Percentiles rank a stretch among this genome's conserved stretches.
Evolutionary conservation across 1,284 basidiomycete genomes (phyloP).

Genomic region (Boletus hoseneyae): DNA sequence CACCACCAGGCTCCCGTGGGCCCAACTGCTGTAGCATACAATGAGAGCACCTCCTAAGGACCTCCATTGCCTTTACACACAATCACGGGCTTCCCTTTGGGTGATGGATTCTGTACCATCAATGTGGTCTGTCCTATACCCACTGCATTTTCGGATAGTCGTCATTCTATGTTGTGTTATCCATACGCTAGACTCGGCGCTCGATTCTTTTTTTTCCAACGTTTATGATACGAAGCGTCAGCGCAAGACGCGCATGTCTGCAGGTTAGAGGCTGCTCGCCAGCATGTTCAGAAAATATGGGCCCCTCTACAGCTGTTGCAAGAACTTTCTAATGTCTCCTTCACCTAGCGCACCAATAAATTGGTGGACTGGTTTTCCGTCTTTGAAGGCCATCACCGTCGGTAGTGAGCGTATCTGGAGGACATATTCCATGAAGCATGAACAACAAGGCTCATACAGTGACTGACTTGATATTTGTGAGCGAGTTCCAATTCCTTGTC

Average conservation of each 20-base stretch:
- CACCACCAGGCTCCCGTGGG: slow-evolving; percentile 40
- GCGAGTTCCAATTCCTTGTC: slow-evolving; percentile 54
- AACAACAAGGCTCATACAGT: not conserved
- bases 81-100: not conserved
- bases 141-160: slow-evolving; percentile 8
- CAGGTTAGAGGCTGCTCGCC: not conserved
- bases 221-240: slow-evolving; percentile 12
- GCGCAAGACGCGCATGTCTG: not conserved
- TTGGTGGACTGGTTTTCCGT: slow-evolving; percentile 50
- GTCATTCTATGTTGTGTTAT: slow-evolving; percentile 20
- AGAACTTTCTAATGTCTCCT: slow-evolving; percentile 45
- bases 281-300: slow-evolving; percentile 15
- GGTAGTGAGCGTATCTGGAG: slow-evolving; percentile 61
- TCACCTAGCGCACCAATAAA: slow-evolving; percentile 63
- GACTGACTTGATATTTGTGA: slow-evolving; percentile 45
- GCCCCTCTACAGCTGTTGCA: slow-evolving; percentile 38
- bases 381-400: slow-evolving; percentile 68
- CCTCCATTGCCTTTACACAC: not conserved
- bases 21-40: slow-evolving; percentile 32
- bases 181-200: slow-evolving; percentile 8
- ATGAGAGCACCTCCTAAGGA: slow-evolving; percentile 6
- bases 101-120: slow-evolving; percentile 6
- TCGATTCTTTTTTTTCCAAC: not conserved
- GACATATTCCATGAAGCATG: not conserved
- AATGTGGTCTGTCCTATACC: slow-evolving; percentile 16